Base-by-base conservation (phyloP, 2,329 filamentous ascomycete genomes). In the Basipetospora chlamydospora region DNA sequence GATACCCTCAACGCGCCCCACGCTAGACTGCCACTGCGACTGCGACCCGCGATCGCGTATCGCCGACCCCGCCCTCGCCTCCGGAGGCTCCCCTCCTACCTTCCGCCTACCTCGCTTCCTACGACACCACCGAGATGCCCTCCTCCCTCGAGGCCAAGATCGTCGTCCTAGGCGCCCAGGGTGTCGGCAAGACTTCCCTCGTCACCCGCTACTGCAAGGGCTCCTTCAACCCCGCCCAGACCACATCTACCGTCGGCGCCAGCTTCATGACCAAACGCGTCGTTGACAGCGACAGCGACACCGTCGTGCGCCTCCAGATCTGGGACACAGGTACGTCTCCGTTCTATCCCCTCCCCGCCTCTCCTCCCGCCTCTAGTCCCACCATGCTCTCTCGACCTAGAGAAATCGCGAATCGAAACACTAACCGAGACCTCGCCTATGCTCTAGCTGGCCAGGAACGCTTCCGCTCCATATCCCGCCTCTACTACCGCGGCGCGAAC, bases 401-500 rank as follows among this genome's bases (percentile, higher is more conserved):
- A 26, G 26, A 17, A n/a, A 28, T 32, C n/a, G n/a, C n/a, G n/a
- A n/a, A n/a, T n/a, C n/a, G n/a, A n/a, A n/a, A n/a, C n/a, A n/a
- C n/a, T n/a, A n/a, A n/a, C n/a, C n/a, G n/a, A n/a, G n/a, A n/a
- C 33, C 28, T 42, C 49, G 23, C 48, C 37, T 26, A 37, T 35
- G 40, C 15, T n/a, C 12, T 17, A 66, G 76, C 88, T 39, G 88
- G 88, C 42, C 88, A 98, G 54, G 88, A 98, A 63, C 77, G 88
- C 39, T 98, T 96, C 57, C 77, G 88, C 48, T 87, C 81, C 43
- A 96, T 98, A 50, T 92, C 85, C 8, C 80, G 87, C 39, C 74
- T 98, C 37, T 96, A 96, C 66, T 98, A 98, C 61, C 80, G 88
- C 51, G 87, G 87, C 53, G 88, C 88, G 43, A 88, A 94, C 53